Evolutionary conservation across 2,329 filamentous ascomycete species (phyloP), one percentile per base, ranked within the genome.

Genomic region (Thelonectria rubi): DNA sequence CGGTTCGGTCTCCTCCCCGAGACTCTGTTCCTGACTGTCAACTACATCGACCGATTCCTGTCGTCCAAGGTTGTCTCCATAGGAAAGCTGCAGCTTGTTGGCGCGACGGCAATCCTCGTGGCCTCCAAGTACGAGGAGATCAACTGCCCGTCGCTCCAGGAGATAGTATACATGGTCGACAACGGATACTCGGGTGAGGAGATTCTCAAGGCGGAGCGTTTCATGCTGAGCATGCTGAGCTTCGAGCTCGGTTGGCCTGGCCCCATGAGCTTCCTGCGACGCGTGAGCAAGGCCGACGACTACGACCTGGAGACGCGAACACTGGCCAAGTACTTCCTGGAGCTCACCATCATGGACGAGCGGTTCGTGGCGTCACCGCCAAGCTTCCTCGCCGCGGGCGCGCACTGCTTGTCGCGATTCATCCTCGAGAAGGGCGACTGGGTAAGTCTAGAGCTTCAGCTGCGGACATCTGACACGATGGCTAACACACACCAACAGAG

Each of bases 81-180:
- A 14, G 92, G 91, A 64, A 98, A 98, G 80, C 85, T 99, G 47
- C 95, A 99, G 80, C 87, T 99, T 15, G 95, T 98, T 53, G 95
- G 95, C 48, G 94, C 95, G 20, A 98, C 95, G 4, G 95, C 95
- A 24, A 91, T 99, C 68, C 94, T 98, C 72, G 90, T 99, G 63
- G 95, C 95, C 12, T 92, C 95, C 70, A 99, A 99, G 80, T 99
- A 97, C 75, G 95, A 99, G 78, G 95, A 99, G 80, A 97, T 99
- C 81, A 97, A 97, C 78, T 97, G 94, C 77, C 95, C 94, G 21
- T 97, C 94, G 1, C 88, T 99, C 20, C 87, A 91, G 64, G 95
- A 99, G 81, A 97, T 99, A 72, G 91, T 97, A 62, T 98, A 94
- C 82, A 98, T 99, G 94, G 95, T 99, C 42, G 95, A 99, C 75